A percentile compares a stretch with the other conserved stretches of the same genome.
These are phyloP conservation scores for Boechera retrofracta DNA, from an alignment of 345 rosid species.

Conservation along the genomic window DNA sequence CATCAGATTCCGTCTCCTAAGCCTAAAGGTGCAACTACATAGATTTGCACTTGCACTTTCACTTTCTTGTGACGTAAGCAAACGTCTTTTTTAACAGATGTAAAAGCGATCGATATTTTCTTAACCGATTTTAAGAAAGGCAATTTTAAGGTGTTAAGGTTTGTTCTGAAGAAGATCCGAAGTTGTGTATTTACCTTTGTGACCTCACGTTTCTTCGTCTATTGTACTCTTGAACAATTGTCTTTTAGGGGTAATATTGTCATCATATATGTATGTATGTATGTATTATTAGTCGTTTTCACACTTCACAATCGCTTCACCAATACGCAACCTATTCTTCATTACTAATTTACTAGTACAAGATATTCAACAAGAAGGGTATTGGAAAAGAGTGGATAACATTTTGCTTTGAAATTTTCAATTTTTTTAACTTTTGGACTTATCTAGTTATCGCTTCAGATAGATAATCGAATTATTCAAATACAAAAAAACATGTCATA, in stretches of 20 bases:
- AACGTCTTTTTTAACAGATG: slow-evolving; percentile 27
- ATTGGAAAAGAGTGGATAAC: background rate
- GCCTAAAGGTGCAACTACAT: slow-evolving; percentile 46
- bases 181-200: slow-evolving; percentile 23
- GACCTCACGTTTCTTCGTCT: background rate
- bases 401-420: slow-evolving; percentile 8
- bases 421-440: slow-evolving; percentile 13
- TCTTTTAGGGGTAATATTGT: background rate
- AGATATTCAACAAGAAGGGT: too few species aligned
- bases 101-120: slow-evolving; percentile 21
- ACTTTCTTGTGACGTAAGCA: slow-evolving; percentile 1
- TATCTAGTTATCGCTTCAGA: slow-evolving; percentile 15
- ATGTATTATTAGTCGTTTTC: background rate
- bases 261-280: background rate
- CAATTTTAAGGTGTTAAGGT: slow-evolving; percentile 18
- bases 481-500: background rate
- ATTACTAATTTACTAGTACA: background rate
- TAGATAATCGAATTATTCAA: slow-evolving; percentile 8
- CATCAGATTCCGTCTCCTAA: slow-evolving; percentile 50
- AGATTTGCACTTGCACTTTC: slow-evolving; percentile 4
- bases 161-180: slow-evolving; percentile 2
- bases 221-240: background rate
- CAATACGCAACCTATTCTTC: slow-evolving; percentile 11
- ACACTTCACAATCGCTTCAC: slow-evolving; percentile 16
- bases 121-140: slow-evolving; percentile 35